Percentiles rank a stretch among this genome's conserved stretches.
Conservation (phyloP, 2,329 filamentous ascomycete species). For the Sporothrix brasiliensis region DNA sequence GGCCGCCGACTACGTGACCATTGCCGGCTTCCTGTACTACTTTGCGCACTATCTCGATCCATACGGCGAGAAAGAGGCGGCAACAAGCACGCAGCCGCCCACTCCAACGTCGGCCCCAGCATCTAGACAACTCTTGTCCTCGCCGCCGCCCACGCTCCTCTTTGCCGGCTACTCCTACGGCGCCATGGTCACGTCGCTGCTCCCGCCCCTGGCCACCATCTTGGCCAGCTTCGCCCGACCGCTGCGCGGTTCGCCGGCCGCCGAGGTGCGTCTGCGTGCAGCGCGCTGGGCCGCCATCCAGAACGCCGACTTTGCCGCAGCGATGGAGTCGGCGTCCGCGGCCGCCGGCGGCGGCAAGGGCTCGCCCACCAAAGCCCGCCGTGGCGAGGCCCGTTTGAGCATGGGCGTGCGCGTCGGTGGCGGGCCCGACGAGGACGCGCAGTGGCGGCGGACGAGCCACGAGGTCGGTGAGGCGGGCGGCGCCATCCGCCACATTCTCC, state of each 20-base stretch:
- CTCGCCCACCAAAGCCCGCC: conserved; percentile 1
- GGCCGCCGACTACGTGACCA: conserved; percentile 76
- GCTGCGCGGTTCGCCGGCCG: conserved; percentile 58
- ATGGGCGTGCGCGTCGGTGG: conserved; percentile 53
- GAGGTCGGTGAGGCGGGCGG: conserved; percentile 7
- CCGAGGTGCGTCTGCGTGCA: conserved; percentile 72
- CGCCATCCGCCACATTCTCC: conserved; percentile 42
- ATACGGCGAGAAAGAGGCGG: conserved; percentile 37
- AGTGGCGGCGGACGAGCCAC: conserved; percentile 34
- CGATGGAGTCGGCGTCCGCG: conserved; percentile 34
- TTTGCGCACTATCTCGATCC: conserved; percentile 67
- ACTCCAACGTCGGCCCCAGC: conserved; percentile 30
- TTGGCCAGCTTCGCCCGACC: conserved; percentile 61
- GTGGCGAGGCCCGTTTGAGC: conserved; percentile 37
- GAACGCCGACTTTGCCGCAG: conserved; percentile 49
- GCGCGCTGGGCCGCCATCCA: conserved; percentile 67
- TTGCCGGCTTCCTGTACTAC: conserved; percentile 76
- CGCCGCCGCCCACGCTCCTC: conserved; percentile 50
- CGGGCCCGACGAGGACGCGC: conserved; percentile 46
- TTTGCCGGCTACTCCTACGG: conserved; percentile 86
- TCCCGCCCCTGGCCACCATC: conserved; percentile 66
- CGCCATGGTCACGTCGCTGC: conserved; percentile 73
- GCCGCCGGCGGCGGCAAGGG: background rate
- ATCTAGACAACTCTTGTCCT: background rate
- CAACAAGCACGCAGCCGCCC: background rate